Evolutionary conservation across 768 basidiomycete genomes (phyloP).

Genomic region (Tricholoma furcatifolium): DNA sequence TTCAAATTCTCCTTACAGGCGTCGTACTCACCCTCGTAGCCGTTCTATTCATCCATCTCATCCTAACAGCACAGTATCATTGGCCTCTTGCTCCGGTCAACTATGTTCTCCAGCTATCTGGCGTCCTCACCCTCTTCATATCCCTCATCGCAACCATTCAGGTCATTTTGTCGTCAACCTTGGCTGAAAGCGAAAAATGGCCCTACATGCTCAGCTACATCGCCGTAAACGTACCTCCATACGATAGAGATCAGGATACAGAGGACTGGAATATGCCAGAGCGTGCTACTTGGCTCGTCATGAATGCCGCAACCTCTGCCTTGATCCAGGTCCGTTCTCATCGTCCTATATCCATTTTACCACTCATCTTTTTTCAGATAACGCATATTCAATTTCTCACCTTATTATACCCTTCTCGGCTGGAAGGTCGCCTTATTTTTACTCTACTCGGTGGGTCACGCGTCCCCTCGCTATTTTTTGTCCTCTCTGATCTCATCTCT

Average conservation of each 20-base stretch:
- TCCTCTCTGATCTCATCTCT: neutral
- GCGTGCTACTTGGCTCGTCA: conserved; percentile 77
- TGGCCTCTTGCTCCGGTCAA: conserved; percentile 92
- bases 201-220: conserved; percentile 97
- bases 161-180: conserved; percentile 62
- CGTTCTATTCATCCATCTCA: conserved; percentile 86
- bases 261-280: conserved; percentile 62
- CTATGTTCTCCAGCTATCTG: conserved; percentile 85
- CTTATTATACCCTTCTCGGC: conserved; percentile 85
- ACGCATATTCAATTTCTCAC: conserved; percentile 98
- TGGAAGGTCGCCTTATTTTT: conserved; percentile 87
- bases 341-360: neutral
- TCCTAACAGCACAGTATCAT: conserved; percentile 96
- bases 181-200: conserved; percentile 71
- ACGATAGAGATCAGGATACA: conserved; percentile 28
- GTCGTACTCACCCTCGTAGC: conserved; percentile 81
- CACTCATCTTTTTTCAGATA: conserved; percentile 48
- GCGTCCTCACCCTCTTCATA: conserved; percentile 76
- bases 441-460: conserved; percentile 64
- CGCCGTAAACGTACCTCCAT: conserved; percentile 73
- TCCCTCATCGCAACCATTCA: conserved; percentile 76
- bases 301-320: conserved; percentile 83
- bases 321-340: conserved; percentile 71
- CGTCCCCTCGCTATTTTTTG: conserved; percentile 1
- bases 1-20: conserved; percentile 86